A percentile compares a stretch with the other conserved stretches of the same genome.
Evolutionary conservation across 169 alveolate genomes (phyloP).

Genomic region (Eimeria praecox): DNA sequence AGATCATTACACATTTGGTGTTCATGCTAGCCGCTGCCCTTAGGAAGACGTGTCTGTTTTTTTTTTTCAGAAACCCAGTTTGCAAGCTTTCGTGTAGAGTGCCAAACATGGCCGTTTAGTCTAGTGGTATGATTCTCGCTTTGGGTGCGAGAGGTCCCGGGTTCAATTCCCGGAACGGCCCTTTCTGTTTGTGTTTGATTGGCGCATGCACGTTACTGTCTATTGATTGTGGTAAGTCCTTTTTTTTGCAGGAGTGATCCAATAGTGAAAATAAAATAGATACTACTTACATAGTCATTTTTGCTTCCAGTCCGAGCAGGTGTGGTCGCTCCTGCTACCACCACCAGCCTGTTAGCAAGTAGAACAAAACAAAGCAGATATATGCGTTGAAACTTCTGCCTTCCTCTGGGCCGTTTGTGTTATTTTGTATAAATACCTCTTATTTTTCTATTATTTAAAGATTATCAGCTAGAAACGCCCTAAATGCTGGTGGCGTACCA

Average conservation of each 20-base stretch:
- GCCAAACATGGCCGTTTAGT: conserved; percentile 81
- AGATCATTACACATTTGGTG: no score
- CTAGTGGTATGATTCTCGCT: conserved; percentile 78
- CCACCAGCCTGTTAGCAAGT: not conserved
- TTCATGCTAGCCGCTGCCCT: not conserved
- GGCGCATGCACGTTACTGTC: not conserved
- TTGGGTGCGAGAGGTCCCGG: conserved; percentile 83
- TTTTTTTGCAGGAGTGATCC: not conserved
- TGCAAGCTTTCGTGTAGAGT: no score
- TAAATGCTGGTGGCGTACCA: not conserved
- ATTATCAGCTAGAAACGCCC: not conserved
- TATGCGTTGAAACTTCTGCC: not conserved
- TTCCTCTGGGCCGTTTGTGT: not conserved
- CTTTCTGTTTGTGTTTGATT: not conserved
- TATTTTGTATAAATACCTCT: not conserved
- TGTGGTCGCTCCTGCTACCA: not conserved
- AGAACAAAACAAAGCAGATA: no score
- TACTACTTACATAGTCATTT: not conserved
- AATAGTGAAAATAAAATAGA: no score
- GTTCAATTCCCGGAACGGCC: conserved; percentile 84
- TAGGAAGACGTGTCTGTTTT: no score
- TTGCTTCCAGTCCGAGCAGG: not conserved
- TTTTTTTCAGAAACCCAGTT: no score
- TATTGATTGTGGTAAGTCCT: not conserved
- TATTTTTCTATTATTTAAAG: not conserved